Conservation (phyloP, 768 basidiomycete species). For the Boletus pseudo-olivaceus region DNA sequence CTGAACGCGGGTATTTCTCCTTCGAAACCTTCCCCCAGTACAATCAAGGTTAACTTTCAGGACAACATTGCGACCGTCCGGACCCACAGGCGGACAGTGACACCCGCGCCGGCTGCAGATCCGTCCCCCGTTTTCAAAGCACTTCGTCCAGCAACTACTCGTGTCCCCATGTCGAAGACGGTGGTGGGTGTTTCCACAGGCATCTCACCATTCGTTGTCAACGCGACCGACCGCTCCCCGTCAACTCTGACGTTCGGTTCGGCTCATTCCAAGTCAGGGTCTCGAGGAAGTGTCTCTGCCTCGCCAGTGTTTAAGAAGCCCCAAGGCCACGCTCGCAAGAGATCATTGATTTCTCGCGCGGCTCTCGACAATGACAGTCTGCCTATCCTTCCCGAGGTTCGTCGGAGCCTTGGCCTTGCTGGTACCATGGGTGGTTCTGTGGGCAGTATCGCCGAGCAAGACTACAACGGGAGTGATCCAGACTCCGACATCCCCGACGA, state of each 20-base stretch:
- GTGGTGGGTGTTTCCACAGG: slow-evolving; percentile 25
- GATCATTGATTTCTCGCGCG: slow-evolving; percentile 18
- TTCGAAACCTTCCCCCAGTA: slow-evolving; percentile 29
- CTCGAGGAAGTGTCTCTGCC: slow-evolving; percentile 15
- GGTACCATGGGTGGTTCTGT: slow-evolving; percentile 68
- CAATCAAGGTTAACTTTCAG: slow-evolving; percentile 23
- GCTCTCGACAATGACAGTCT: slow-evolving; percentile 22
- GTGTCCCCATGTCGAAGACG: slow-evolving; percentile 16
- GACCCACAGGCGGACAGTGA: slow-evolving; percentile 52
- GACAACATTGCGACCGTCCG: slow-evolving; percentile 21
- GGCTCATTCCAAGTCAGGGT: slow-evolving; percentile 29
- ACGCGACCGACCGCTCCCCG: slow-evolving; percentile 20
- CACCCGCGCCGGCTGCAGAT: slow-evolving; percentile 57
- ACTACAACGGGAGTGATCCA: slow-evolving; percentile 54
- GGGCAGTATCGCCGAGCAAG: slow-evolving; percentile 43
- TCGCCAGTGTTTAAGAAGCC: slow-evolving; percentile 38
- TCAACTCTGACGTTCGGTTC: slow-evolving; percentile 39
- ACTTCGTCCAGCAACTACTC: slow-evolving; percentile 45
- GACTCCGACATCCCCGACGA: slow-evolving; percentile 84
- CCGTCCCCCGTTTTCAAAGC: slow-evolving; percentile 58
- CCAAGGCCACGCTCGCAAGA: slow-evolving; percentile 20
- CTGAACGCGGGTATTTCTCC: slow-evolving; percentile 40
- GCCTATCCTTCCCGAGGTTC: slow-evolving; percentile 47
- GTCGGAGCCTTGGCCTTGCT: slow-evolving; percentile 56
- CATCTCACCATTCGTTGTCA: slow-evolving; percentile 25